These are phyloP conservation scores for Fraxinus dipetala DNA, from an alignment of 305 asterid genomes.

Conservation along the genomic window DNA sequence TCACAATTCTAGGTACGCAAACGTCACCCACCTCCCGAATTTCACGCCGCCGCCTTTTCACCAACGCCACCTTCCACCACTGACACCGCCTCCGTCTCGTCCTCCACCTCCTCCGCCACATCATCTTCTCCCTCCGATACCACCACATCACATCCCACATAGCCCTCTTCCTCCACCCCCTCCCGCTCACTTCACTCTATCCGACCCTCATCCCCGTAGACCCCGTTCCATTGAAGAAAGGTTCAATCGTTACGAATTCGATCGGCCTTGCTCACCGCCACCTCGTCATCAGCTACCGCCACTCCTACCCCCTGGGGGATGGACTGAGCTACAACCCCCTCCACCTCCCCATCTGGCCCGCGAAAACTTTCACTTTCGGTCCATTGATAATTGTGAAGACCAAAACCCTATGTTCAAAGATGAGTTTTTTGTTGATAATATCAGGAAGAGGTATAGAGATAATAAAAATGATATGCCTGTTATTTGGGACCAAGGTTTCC, in stretches of 20 bases:
- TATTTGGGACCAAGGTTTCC: slow-evolving; percentile 24
- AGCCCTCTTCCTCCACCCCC: slow-evolving; percentile 19
- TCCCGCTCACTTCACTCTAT: slow-evolving; percentile 21
- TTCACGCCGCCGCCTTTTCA: slow-evolving; percentile 28
- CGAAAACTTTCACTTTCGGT: slow-evolving; percentile 28
- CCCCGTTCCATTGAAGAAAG: slow-evolving; percentile 19
- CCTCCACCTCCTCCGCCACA: slow-evolving; percentile 22
- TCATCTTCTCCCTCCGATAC: slow-evolving; percentile 25
- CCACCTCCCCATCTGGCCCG: slow-evolving; percentile 8
- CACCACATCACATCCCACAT: slow-evolving; percentile 16
- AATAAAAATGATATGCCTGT: slow-evolving; percentile 26
- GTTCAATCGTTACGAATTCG: slow-evolving; percentile 30
- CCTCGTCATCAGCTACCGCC: slow-evolving; percentile 21
- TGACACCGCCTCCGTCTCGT: slow-evolving; percentile 23
- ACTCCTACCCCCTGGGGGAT: not conserved
- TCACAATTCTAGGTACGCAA: slow-evolving; percentile 36
- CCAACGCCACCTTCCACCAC: slow-evolving; percentile 33
- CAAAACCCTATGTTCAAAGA: slow-evolving; percentile 35
- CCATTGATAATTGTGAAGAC: slow-evolving; percentile 24
- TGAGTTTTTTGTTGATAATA: slow-evolving; percentile 20
- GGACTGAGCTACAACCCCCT: slow-evolving; percentile 10
- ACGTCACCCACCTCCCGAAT: slow-evolving; percentile 33
- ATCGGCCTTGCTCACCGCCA: slow-evolving; percentile 13
- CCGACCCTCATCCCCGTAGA: slow-evolving; percentile 28
- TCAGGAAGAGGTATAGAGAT: slow-evolving; percentile 26